Conservation (phyloP, 2,329 filamentous ascomycete genomes). For the Claviceps paspali region DNA sequence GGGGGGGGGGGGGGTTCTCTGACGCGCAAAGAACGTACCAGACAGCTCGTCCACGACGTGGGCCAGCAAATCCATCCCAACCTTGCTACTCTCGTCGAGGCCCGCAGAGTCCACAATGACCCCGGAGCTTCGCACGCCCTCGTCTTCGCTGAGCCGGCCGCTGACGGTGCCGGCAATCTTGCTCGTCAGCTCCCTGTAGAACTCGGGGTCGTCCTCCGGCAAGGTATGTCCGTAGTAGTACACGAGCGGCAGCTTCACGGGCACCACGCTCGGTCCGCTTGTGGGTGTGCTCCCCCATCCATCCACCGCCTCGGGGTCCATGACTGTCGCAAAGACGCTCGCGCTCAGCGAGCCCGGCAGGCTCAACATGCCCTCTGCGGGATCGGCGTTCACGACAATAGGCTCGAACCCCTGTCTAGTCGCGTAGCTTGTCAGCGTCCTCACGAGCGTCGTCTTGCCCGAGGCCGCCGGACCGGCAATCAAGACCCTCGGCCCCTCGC, state of each 20-base stretch:
- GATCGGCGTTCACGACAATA: slow-evolving; percentile 71
- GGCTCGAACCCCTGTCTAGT: slow-evolving; percentile 60
- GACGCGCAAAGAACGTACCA: slow-evolving; percentile 17
- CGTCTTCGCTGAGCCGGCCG: slow-evolving; percentile 62
- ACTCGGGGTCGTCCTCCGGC: slow-evolving; percentile 53
- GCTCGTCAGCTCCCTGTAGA: slow-evolving; percentile 62
- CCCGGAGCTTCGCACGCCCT: slow-evolving; percentile 54
- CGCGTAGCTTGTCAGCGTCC: slow-evolving; percentile 66
- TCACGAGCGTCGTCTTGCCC: slow-evolving; percentile 72
- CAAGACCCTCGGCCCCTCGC: slow-evolving; percentile 64
- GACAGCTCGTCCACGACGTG: slow-evolving; percentile 53
- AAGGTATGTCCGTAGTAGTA: slow-evolving; percentile 71
- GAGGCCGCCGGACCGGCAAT: slow-evolving; percentile 63
- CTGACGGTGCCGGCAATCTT: slow-evolving; percentile 66
- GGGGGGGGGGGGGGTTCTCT: no score
- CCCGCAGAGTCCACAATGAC: slow-evolving; percentile 77
- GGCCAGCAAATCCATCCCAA: slow-evolving; percentile 59
- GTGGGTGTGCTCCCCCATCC: slow-evolving; percentile 86
- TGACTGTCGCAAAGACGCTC: slow-evolving; percentile 69
- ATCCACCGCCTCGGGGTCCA: slow-evolving; percentile 66
- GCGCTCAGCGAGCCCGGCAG: slow-evolving; percentile 73
- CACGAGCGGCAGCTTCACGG: slow-evolving; percentile 81
- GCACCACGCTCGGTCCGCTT: slow-evolving; percentile 73
- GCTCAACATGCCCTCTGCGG: slow-evolving; percentile 62
- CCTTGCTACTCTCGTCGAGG: slow-evolving; percentile 47